These are phyloP conservation scores for Cercospora zeina DNA, from an alignment of 2,329 filamentous ascomycete species.

Conservation along the genomic window DNA sequence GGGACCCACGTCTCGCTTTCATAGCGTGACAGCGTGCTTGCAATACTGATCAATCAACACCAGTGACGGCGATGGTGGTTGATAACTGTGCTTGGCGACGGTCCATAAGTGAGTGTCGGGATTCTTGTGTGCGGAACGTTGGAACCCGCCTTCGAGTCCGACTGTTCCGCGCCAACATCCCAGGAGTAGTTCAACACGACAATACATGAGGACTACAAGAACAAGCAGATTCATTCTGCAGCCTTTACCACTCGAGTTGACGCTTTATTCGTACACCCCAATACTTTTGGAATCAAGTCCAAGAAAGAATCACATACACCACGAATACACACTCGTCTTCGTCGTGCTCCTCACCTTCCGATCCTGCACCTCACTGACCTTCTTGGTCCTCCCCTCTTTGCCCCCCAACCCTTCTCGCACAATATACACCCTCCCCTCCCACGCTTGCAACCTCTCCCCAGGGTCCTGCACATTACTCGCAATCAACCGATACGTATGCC, in stretches of 20 bases:
- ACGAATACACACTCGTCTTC: neutral
- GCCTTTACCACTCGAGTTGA: neutral
- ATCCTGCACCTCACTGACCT: conserved; percentile 24
- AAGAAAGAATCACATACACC: neutral
- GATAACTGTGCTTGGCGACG: neutral
- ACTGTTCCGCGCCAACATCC: neutral
- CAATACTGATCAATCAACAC: neutral
- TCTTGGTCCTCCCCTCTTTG: conserved; percentile 1
- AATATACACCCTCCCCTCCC: conserved; percentile 44
- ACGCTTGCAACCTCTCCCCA: conserved; percentile 36
- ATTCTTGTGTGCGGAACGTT: neutral
- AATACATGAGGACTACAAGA: neutral
- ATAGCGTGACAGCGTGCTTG: neutral
- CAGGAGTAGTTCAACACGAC: neutral
- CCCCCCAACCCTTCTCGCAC: conserved; percentile 25
- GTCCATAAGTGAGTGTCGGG: neutral
- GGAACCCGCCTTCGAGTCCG: neutral
- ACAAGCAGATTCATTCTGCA: neutral
- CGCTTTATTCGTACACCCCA: neutral
- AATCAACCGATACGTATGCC: conserved; percentile 44
- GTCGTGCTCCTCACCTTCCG: neutral
- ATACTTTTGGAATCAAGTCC: too few relatives aligned
- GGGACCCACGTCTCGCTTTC: neutral
- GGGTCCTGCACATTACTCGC: conserved; percentile 44
- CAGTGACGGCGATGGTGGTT: neutral